Evolutionary conservation across 208 protist species (phyloP), one percentile per base, ranked within the genome.

Genomic region (Leishmania lainsoni): DNA sequence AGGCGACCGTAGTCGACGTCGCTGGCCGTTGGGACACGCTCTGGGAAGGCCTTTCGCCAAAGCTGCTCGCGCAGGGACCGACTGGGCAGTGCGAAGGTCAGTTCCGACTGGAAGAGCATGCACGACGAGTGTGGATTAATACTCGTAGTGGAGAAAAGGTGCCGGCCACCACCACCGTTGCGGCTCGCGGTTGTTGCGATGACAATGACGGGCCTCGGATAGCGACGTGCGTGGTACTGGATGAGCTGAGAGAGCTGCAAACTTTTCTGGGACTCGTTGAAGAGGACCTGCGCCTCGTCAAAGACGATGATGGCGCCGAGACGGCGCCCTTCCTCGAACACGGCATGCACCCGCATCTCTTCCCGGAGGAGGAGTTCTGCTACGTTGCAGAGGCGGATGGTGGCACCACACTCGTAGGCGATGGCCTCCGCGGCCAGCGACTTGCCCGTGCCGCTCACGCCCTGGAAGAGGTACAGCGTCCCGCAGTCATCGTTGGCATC

Each of bases 341-440:
- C 90, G 48, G 81, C 79, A 73, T 87, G 81, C 51, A 97, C 81
- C 39, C 86, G 88, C 42, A 92, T 76, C 49, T 87, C 89, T 22
- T 87, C 76, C 58, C 90, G 79, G 39, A 95, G 80, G 45, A 96
- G 73, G 73, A 96, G 81, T 79, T 95, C 90, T 6, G 87, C 81
- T 17, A 97, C 79, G 83, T 98, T 97, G 80, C 93, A 94, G 52
- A 98, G 79, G 0, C 94, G 92, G 66, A 98, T 91, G n/a, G 91
- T 92, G n/a, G 86, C 76, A 12, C 92, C 96, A 80, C 92, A 97
- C 86, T 98, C 96, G 85, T 97, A 98, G 61, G 92, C 94, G 86
- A 98, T 96, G 61, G 84, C 93, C 81, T 98, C 96, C 1, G 90
- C 94, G 0, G 93, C 93, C n/a, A 98, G 79, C 51, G 91, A 95